Percentiles rank a stretch among this genome's conserved stretches.
phyloP scores from a whole-genome alignment of 2,329 filamentous ascomycete species.

The Drechslerella coelobrocha region DNA sequence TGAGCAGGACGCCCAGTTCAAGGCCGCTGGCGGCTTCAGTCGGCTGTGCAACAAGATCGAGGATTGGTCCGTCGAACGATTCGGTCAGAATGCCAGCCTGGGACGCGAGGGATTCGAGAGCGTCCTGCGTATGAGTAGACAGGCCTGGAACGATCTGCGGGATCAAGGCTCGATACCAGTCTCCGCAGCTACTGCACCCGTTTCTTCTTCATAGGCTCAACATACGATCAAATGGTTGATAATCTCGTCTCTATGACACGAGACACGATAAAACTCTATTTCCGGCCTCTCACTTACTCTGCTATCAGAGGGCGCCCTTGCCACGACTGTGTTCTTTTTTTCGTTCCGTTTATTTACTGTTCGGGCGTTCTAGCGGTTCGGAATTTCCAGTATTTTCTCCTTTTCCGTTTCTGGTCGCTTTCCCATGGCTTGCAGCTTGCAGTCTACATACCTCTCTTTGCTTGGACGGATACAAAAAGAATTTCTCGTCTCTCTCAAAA shows the following conservation, averaged over 20 bases:
- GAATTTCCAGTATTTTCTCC: neutral
- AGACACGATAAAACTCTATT: neutral
- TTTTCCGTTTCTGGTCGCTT: neutral
- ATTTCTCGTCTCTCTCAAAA: neutral
- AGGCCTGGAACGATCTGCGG: constrained; percentile 47
- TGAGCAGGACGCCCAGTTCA: constrained; percentile 87
- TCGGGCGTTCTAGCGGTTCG: constrained; percentile 41
- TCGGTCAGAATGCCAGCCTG: constrained; percentile 87
- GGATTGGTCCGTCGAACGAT: constrained; percentile 84
- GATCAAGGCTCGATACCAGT: constrained; percentile 33
- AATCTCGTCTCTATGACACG: constrained; percentile 1
- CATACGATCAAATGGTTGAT: neutral
- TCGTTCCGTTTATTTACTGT: constrained; percentile 10
- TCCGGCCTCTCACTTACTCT: neutral
- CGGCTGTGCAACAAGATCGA: constrained; percentile 96
- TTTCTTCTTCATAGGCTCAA: constrained; percentile 12
- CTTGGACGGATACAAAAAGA: constrained; percentile 1
- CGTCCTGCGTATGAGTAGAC: constrained; percentile 76
- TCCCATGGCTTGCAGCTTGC: constrained; percentile 1
- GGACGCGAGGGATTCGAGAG: constrained; percentile 94
- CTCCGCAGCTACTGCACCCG: constrained; percentile 16
- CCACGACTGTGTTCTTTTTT: neutral
- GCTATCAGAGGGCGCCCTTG: neutral
- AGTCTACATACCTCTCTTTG: constrained; percentile 4
- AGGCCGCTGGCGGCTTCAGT: constrained; percentile 93